Percentiles rank a stretch among this genome's conserved stretches.
phyloP scores from a whole-genome alignment of 352 stramenopile species.

The Phytopythium ostracodes region DNA sequence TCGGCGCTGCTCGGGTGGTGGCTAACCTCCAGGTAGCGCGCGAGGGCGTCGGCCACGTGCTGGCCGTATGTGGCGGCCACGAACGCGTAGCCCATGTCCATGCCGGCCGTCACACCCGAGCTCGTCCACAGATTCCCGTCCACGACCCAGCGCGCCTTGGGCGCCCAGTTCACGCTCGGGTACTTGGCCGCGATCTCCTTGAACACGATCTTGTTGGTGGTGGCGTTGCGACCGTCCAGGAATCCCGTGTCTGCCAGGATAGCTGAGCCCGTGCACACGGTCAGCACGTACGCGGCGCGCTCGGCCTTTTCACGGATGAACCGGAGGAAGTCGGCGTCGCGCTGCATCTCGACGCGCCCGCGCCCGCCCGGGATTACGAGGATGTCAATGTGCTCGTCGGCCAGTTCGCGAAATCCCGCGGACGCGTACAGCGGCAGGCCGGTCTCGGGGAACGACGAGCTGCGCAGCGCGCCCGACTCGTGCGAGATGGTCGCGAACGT shows the following conservation, averaged over 20 bases:
- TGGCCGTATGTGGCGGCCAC: constrained; percentile 24
- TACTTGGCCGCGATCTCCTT: constrained; percentile 22
- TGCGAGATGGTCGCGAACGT: constrained; percentile 50
- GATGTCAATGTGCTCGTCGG: constrained; percentile 32
- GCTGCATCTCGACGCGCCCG: constrained; percentile 24
- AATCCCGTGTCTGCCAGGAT: constrained; percentile 41
- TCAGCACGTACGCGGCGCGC: constrained; percentile 34
- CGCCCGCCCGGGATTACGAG: constrained; percentile 37
- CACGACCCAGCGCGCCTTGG: constrained; percentile 54
- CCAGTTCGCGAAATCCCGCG: constrained; percentile 19
- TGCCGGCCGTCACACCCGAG: constrained; percentile 54
- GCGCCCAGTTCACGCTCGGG: constrained; percentile 43
- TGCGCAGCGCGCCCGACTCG: constrained; percentile 26
- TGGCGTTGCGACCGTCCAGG: constrained; percentile 38
- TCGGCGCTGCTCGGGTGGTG: constrained; percentile 25
- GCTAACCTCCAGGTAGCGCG: constrained; percentile 35
- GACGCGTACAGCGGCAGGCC: constrained; percentile 36
- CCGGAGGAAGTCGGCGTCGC: constrained; percentile 31
- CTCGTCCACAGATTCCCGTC: constrained; percentile 56
- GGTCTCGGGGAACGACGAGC: constrained; percentile 21
- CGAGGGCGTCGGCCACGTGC: constrained; percentile 23
- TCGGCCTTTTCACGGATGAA: constrained; percentile 31
- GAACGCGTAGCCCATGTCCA: constrained; percentile 62
- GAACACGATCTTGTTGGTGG: constrained; percentile 66
- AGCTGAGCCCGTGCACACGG: constrained; percentile 47